Percentiles rank a stretch among this genome's conserved stretches.
Evolutionary conservation across 352 stramenopile species (phyloP).

Genomic region (Phytophthora pistaciae): DNA sequence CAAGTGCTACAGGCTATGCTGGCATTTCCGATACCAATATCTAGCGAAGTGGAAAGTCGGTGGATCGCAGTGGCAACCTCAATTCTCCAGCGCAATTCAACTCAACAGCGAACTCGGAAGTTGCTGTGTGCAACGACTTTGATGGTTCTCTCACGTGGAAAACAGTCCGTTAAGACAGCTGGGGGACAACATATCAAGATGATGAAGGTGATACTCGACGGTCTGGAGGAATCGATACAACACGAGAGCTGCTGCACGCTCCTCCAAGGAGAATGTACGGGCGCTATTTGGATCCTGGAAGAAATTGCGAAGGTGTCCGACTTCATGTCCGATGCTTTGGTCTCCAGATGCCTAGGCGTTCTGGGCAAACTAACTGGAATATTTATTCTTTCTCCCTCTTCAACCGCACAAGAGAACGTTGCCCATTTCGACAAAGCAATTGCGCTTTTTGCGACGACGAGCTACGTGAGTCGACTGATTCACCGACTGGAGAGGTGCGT

Average conservation of each 20-base stretch:
- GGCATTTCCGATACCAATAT: conserved; percentile 9
- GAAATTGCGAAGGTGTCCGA: conserved; percentile 20
- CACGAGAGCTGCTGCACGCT: conserved; percentile 20
- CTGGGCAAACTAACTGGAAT: conserved; percentile 26
- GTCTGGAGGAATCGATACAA: conserved; percentile 23
- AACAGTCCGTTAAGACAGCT: conserved; percentile 4
- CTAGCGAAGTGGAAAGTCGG: conserved; percentile 21
- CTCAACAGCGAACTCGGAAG: conserved; percentile 15
- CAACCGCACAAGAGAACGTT: conserved; percentile 6
- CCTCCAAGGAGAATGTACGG: conserved; percentile 19
- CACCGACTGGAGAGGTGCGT: conserved; percentile 9
- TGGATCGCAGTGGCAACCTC: conserved; percentile 32
- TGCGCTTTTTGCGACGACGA: conserved; percentile 13
- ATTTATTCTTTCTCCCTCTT: conserved; percentile 27
- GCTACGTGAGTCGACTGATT: conserved; percentile 21
- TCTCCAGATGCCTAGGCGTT: conserved; percentile 28
- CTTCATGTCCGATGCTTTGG: conserved; percentile 20
- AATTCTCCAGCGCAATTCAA: conserved; percentile 20
- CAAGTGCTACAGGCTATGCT: conserved; percentile 25
- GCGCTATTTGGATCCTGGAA: conserved; percentile 27
- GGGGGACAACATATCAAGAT: conserved; percentile 25
- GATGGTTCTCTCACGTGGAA: conserved; percentile 15
- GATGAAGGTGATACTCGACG: conserved; percentile 31
- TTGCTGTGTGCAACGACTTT: conserved; percentile 25
- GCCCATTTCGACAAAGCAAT: conserved; percentile 19